A percentile compares a stretch with the other conserved stretches of the same genome.
Evolutionary conservation across 1,284 basidiomycete species (phyloP).

Genomic region (Ceratobasidium sp.): DNA sequence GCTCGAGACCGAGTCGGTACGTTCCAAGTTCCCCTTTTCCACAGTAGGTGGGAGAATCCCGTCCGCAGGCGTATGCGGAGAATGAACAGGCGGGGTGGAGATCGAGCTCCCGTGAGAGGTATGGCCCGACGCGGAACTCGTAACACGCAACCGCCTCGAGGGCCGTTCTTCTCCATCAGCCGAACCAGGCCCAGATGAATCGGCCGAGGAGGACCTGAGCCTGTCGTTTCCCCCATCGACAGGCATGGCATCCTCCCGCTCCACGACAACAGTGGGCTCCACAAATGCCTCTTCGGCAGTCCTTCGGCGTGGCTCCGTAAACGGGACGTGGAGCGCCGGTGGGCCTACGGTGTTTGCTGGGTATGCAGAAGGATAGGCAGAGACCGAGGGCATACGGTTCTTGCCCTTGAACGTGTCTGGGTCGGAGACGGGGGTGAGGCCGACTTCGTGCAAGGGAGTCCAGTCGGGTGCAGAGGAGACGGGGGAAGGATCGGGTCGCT

Average conservation of each 20-base stretch:
- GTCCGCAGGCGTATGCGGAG: conserved; percentile 23
- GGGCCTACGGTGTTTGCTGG: conserved; percentile 19
- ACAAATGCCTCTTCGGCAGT: conserved; percentile 26
- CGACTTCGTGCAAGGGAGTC: conserved; percentile 66
- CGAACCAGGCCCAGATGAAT: background rate
- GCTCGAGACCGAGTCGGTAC: background rate
- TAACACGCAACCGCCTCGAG: conserved; percentile 6
- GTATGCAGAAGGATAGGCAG: background rate
- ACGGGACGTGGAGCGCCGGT: conserved; percentile 28
- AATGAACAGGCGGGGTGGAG: conserved; percentile 14
- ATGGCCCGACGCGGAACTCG: conserved; percentile 1
- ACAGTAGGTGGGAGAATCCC: background rate
- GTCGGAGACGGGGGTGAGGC: conserved; percentile 65
- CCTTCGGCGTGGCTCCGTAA: conserved; percentile 26
- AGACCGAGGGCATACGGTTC: conserved; percentile 29
- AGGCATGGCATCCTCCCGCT: conserved; percentile 1
- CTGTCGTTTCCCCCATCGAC: background rate
- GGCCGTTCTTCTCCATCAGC: conserved; percentile 7
- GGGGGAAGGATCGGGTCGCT: conserved; percentile 59
- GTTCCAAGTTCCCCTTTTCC: background rate
- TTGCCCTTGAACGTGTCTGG: conserved; percentile 43
- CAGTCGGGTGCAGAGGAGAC: conserved; percentile 60
- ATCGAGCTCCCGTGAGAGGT: background rate
- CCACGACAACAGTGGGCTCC: background rate
- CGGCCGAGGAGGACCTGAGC: background rate